Percentiles rank a stretch among this genome's conserved stretches.
Evolutionary conservation across 495 filamentous ascomycete genomes (phyloP).

Genomic region (Aspergillus haitiensis): DNA sequence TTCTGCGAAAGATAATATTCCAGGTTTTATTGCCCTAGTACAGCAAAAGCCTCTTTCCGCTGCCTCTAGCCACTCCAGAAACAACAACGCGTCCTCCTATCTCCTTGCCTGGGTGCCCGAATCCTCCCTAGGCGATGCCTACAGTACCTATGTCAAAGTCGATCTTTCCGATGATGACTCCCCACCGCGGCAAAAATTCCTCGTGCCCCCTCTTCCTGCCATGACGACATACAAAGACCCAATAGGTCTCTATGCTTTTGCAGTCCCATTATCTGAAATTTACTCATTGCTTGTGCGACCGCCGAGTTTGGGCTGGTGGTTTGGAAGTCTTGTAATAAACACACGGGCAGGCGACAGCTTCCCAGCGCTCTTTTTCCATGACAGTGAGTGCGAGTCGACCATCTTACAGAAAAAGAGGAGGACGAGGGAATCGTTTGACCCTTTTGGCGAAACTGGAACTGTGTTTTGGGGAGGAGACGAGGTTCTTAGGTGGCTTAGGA

Average conservation of each 20-base stretch:
- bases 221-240: constrained; percentile 69
- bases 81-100: constrained; percentile 58
- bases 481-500: constrained; percentile 84
- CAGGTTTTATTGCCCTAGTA: constrained; percentile 91
- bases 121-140: constrained; percentile 80
- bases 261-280: constrained; percentile 84
- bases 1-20: constrained; percentile 90
- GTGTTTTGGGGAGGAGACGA: constrained; percentile 99
- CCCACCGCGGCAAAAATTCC: constrained; percentile 80
- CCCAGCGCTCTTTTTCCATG: constrained; percentile 95
- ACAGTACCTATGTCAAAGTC: constrained; percentile 89
- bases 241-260: constrained; percentile 86
- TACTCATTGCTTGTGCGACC: constrained; percentile 89
- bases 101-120: constrained; percentile 95
- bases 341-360: constrained; percentile 86
- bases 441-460: constrained; percentile 78
- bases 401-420: constrained; percentile 89
- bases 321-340: constrained; percentile 91
- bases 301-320: constrained; percentile 97
- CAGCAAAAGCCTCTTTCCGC: constrained; percentile 72
- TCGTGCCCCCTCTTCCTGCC: constrained; percentile 84
- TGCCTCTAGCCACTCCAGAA: constrained; percentile 51
- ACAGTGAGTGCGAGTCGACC: constrained; percentile 92
- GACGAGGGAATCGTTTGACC: constrained; percentile 81
- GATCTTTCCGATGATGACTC: constrained; percentile 79